phyloP scores from a whole-genome alignment of 2,329 filamentous ascomycete species.

The Echinosphaeria canescens region DNA sequence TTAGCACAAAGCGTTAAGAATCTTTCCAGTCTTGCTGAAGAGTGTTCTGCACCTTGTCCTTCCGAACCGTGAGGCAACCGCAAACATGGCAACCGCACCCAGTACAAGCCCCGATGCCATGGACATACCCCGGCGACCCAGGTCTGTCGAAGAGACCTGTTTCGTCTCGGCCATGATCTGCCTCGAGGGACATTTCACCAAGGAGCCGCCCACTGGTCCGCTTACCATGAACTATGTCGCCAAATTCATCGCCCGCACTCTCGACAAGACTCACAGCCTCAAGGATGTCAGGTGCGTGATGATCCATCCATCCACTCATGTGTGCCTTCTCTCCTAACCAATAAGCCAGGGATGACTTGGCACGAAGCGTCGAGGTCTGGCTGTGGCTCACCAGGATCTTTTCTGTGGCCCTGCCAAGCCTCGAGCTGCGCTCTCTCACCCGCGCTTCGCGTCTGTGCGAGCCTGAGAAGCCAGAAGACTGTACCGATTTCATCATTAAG shows the following conservation, averaged over 20 bases:
- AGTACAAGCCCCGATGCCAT: constrained; percentile 9
- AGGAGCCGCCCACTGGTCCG: constrained; percentile 32
- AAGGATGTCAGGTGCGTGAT: constrained; percentile 32
- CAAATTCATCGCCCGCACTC: constrained; percentile 33
- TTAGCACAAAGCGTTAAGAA: too few species aligned
- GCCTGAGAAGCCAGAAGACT: constrained; percentile 34
- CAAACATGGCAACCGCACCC: constrained; percentile 2
- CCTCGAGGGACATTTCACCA: constrained; percentile 37
- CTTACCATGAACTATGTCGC: constrained; percentile 30
- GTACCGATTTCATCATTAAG: constrained; percentile 37
- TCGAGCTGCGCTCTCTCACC: constrained; percentile 36
- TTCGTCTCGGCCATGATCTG: constrained; percentile 38
- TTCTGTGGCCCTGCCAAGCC: constrained; percentile 33
- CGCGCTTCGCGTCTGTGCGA: constrained; percentile 28
- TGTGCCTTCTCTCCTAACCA: constrained; percentile 1
- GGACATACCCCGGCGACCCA: too few species aligned
- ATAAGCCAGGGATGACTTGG: constrained; percentile 27
- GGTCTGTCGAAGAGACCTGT: constrained; percentile 41
- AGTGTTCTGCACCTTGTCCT: too few species aligned
- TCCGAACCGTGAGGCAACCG: too few species aligned
- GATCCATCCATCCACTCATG: background rate
- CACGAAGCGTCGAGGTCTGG: constrained; percentile 42
- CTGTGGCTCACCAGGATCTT: constrained; percentile 41
- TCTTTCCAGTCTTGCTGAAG: too few species aligned
- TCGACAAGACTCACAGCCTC: constrained; percentile 41